These are phyloP conservation scores for Guillardia theta DNA, from an alignment of 78 protist genomes.

Conservation along the genomic window DNA sequence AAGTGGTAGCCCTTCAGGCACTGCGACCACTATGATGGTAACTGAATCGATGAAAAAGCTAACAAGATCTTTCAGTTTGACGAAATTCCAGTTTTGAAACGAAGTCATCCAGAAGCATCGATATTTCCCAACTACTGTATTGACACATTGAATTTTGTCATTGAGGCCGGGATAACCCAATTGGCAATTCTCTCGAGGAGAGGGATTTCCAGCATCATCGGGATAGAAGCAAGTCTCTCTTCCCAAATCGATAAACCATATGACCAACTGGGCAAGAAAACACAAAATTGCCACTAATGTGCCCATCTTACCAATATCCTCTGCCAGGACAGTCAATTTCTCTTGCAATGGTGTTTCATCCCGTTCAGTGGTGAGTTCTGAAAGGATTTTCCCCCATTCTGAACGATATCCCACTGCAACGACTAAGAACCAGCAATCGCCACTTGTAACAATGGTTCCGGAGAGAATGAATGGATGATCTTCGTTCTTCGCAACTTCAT, in stretches of 20 bases:
- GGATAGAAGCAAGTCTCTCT: neutral
- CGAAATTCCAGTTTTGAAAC: neutral
- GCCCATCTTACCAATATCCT: slow-evolving; percentile 76
- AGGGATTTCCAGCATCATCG: neutral
- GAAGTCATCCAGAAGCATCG: neutral
- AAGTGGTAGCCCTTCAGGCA: slow-evolving; percentile 83
- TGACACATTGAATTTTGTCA: neutral
- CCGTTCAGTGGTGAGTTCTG: neutral
- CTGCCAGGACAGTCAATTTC: slow-evolving; percentile 52
- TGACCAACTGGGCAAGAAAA: slow-evolving; percentile 49
- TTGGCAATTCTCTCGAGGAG: neutral
- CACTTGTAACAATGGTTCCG: neutral
- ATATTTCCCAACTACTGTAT: no score
- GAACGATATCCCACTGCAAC: slow-evolving; percentile 59
- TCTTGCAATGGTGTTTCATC: slow-evolving; percentile 62
- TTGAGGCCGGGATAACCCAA: neutral
- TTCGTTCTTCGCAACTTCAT: neutral
- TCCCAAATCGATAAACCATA: neutral
- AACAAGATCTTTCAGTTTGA: neutral
- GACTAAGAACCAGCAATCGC: slow-evolving; percentile 46
- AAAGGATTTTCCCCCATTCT: slow-evolving; percentile 42
- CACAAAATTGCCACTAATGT: slow-evolving; percentile 60
- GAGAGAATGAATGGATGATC: neutral
- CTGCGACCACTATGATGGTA: slow-evolving; percentile 77
- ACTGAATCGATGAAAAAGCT: slow-evolving; percentile 39